Evolutionary conservation across 495 filamentous ascomycete genomes (phyloP), one percentile per base, ranked within the genome.

Genomic region (Pseudoneurospora amorphoporcata): DNA sequence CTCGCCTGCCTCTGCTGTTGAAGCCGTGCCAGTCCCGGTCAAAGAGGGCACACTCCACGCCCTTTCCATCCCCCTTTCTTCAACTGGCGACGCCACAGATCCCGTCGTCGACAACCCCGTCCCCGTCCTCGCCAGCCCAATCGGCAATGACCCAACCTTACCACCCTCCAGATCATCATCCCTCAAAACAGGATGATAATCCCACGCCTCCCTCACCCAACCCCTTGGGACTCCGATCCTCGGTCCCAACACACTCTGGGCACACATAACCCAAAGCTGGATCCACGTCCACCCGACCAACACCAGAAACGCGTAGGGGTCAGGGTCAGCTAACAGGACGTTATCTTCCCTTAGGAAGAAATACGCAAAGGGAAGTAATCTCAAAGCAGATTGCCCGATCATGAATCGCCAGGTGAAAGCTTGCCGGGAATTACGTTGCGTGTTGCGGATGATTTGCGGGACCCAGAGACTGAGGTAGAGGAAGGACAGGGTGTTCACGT

Each of bases 131-230:
- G 86, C 82, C 17, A 89, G 87, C 9, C 92, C 92, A 72, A 96
- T 92, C 0, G 93, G 92, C 76, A 97, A 78, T 12, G 39, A 37
- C 41, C 16, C 16, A n/a, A 43, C 41, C 14, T 88, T 90, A 68
- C 91, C 90, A 4, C 86, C 88, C 82, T 97, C 94, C 53, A 92
- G 78, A 73, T 92, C 89, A 61, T 94, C 92, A 80, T 97, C 92
- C n/a, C 92, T 89, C 19, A 99, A 83, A 4, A 96, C 86, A 0
- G 94, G 94, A 79, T 99, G 95, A 73, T 99, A 99, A 76, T 99
- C 95, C 84, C 95, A 99, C 5, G 93, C 95, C 68, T 86, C 85
- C 3, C 92, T 92, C 68, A 91, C 88, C 92, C 92, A 96, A 68
- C 86, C 84, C 32, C 86, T 85, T 0, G 85, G 85, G 3, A 88